Percentiles rank a stretch among this genome's conserved stretches.
Evolutionary conservation across 1,139 yeast genomes (phyloP).

Genomic region (Taphrina confusa): DNA sequence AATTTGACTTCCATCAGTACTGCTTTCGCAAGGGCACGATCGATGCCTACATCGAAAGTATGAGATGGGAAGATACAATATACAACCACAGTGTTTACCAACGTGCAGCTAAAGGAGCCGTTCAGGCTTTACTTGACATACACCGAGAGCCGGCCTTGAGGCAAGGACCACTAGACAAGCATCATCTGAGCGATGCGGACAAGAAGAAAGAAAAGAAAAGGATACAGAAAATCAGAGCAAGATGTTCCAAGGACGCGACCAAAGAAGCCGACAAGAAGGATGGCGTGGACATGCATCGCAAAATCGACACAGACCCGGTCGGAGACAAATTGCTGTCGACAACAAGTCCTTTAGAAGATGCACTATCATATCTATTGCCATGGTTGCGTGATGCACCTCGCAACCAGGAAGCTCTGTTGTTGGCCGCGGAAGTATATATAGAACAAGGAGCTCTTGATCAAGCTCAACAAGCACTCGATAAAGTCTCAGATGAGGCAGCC

Average conservation of each 20-base stretch:
- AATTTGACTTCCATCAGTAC: conserved; percentile 90
- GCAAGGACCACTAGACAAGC: conserved; percentile 32
- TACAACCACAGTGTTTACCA: conserved; percentile 69
- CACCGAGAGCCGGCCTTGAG: conserved; percentile 41
- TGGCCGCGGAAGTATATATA: conserved; percentile 38
- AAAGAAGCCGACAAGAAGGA: conserved; percentile 41
- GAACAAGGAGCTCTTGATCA: neutral
- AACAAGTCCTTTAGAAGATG: conserved; percentile 50
- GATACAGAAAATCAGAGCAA: conserved; percentile 41
- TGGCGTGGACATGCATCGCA: conserved; percentile 39
- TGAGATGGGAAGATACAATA: conserved; percentile 77
- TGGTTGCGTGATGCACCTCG: conserved; percentile 46
- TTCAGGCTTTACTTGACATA: conserved; percentile 59
- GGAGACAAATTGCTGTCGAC: conserved; percentile 49
- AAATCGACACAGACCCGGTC: conserved; percentile 52
- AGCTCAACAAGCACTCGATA: neutral
- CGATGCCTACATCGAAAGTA: conserved; percentile 71
- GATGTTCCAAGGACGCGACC: conserved; percentile 40
- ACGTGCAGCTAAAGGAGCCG: conserved; percentile 68
- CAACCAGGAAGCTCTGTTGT: conserved; percentile 46
- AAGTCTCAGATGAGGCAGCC: neutral
- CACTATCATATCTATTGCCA: conserved; percentile 48
- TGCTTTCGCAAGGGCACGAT: conserved; percentile 91
- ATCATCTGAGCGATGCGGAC: conserved; percentile 41
- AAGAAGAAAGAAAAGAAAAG: conserved; percentile 50